These are phyloP conservation scores for Hymenoscyphus salicellus DNA, from an alignment of 2,329 filamentous ascomycete genomes.

Conservation along the genomic window DNA sequence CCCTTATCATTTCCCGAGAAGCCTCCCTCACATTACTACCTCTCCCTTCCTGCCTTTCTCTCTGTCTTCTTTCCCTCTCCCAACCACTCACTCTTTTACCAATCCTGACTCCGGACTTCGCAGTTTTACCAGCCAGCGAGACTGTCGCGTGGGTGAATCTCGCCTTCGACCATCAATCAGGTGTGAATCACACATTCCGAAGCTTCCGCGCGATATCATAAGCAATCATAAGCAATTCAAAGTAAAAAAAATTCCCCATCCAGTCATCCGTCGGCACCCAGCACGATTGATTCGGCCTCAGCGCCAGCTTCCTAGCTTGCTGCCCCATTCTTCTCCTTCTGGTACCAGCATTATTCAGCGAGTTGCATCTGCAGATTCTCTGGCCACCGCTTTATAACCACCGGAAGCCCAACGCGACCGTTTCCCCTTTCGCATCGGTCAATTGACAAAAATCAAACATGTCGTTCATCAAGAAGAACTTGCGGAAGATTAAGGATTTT, in stretches of 20 bases:
- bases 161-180: not conserved
- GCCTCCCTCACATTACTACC: too few relatives aligned
- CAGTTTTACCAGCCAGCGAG: not conserved
- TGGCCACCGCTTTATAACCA: conserved; percentile 2
- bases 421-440: not conserved
- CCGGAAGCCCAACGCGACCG: not conserved
- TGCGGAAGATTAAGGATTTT: conserved; percentile 28
- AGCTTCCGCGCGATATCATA: not conserved
- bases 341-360: conserved; percentile 11
- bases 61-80: not conserved
- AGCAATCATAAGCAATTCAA: conserved; percentile 1
- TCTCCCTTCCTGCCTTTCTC: not conserved
- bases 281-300: not conserved
- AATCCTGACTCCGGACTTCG: not conserved
- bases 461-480: conserved; percentile 33
- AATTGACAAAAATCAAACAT: conserved; percentile 18
- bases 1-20: not conserved
- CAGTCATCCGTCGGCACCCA: not conserved
- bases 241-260: not conserved
- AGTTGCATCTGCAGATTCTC: not conserved
- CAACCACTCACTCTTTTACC: not conserved
- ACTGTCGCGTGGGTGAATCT: not conserved
- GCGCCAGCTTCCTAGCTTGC: not conserved
- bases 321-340: not conserved
- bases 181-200: not conserved